Evolutionary conservation across 495 filamentous ascomycete species (phyloP), one percentile per base, ranked within the genome.

Genomic region (Penicillium crystallinum): DNA sequence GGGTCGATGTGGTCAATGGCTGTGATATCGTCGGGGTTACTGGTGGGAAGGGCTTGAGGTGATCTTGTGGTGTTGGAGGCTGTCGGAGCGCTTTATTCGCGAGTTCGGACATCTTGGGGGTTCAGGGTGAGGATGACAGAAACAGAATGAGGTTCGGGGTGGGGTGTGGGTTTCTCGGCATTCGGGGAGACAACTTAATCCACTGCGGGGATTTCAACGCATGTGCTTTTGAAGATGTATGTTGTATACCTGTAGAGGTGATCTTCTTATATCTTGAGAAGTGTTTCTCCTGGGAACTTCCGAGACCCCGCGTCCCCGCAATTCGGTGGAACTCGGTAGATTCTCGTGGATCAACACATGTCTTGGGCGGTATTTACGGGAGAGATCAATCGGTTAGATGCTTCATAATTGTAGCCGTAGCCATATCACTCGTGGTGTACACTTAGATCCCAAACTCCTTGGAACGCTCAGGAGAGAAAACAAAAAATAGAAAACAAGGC

Each of bases 101-200:
- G 9, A 45, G 31, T 39, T 54, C 49, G 11, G 54, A 45, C 62
- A 62, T 54, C 14, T 57, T 55, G 44, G 52, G 49, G 52, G 49
- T 33, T 52, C 31, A 17, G n/a, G 47, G 23, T 31, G 19, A 22
- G 38, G 17, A 46, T 50, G 48, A 30, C 29, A 46, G 41, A 47
- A 37, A 33, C 14, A 40, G 25, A 45, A 46, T 27, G 60, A 61
- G 47, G 42, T 51, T 48, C 33, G 53, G 48, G n/a, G 62, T 40
- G 50, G 53, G 59, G 52, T 53, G 57, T n/a, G n/a, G n/a, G n/a
- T 46, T 54, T 52, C 48, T 59, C 58, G 61, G 53, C 45, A n/a
- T 33, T 51, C 52, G 51, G 53, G 42, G 49, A 52, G 38, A 54
- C 53, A 56, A 55, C 45, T 54, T 54, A 65, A 53, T 65, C 49